Base-by-base conservation (phyloP, 306 rosid species). In the Betula pendula region DNA sequence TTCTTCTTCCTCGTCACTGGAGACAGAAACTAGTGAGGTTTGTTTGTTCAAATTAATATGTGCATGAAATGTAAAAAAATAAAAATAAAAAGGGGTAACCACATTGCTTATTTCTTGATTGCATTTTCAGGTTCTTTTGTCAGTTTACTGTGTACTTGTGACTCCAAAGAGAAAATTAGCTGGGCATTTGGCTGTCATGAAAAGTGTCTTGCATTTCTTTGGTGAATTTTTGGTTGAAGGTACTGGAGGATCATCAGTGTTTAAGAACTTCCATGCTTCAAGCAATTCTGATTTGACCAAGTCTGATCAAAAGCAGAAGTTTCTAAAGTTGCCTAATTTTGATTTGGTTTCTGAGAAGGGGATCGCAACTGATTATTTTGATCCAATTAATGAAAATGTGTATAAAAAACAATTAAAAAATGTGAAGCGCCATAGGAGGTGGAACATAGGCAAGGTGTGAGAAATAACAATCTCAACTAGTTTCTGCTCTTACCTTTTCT, bases 191-290 rank as follows among this genome's bases (percentile, higher is more conserved):
- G 97, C 96, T 31, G 92, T 95, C 83, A 92, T 84, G 97, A 95
- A 95, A 82, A 87, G 88, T 78, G 92, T 85, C 75, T 79, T 95
- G 93, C 98, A 90, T 88, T 95, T 95, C 75, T 95, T 84, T 78
- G 95, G 97, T 63, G 93, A 90, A 73, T 89, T 90, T 80, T 67
- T 90, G 88, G 98, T 95, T 71, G 97, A 95, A 83, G 97, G 98
- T 76, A 92, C 93, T 74, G 97, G 96, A 33, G 97, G 98, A 73
- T 90, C 96, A 75, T 90, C 97, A 45, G 91, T 90, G 75, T 95
- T 95, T 80, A 89, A 76, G 80, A 87, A 90, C 84, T 95, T 92
- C 60, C 85, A 84, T 73, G 86, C 87, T 76, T 80, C 87, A 58
- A 82, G 75, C 81, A 88, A 71, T 88, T 86, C 88, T 49, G 93